These are phyloP conservation scores for Thymus quinquecostatus DNA, from an alignment of 257 asterid genomes.

Conservation along the genomic window DNA sequence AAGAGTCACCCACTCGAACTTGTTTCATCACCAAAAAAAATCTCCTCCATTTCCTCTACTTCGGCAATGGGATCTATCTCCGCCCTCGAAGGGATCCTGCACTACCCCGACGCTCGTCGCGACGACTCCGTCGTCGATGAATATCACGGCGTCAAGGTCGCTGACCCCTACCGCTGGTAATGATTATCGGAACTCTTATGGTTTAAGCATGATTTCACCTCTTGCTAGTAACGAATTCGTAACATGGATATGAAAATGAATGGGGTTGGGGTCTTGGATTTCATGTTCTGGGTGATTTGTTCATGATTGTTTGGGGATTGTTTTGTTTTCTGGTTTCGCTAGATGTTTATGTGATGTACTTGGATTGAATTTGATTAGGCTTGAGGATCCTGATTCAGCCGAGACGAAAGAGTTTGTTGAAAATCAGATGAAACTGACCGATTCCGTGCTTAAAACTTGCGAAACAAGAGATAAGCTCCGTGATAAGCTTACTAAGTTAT, in stretches of 20 bases:
- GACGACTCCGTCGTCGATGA: slow-evolving; percentile 74
- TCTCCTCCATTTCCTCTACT: slow-evolving; percentile 16
- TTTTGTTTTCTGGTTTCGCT: not conserved
- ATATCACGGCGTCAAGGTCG: slow-evolving; percentile 71
- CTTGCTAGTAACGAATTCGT: not conserved
- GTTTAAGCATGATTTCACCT: not conserved
- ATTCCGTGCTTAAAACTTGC: slow-evolving; percentile 71
- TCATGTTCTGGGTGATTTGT: not conserved
- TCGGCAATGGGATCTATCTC: slow-evolving; percentile 69
- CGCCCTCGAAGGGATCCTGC: slow-evolving; percentile 38
- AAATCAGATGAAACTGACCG: slow-evolving; percentile 70
- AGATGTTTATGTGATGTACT: slow-evolving; percentile 20
- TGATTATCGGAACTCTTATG: not conserved
- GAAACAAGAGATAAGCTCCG: slow-evolving; percentile 74
- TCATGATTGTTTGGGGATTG: not conserved
- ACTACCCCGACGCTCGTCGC: slow-evolving; percentile 73
- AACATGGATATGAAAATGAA: not conserved
- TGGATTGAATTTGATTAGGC: slow-evolving; percentile 55
- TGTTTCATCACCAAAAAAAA: not conserved
- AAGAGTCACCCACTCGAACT: slow-evolving; percentile 39
- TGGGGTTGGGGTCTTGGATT: not conserved
- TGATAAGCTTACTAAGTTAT: slow-evolving; percentile 62
- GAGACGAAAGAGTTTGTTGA: slow-evolving; percentile 89
- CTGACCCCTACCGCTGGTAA: slow-evolving; percentile 97
- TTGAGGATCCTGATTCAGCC: slow-evolving; percentile 92